Conservation (phyloP, 371 early-diverging fungal genomes). For the Mucor irregularis region DNA sequence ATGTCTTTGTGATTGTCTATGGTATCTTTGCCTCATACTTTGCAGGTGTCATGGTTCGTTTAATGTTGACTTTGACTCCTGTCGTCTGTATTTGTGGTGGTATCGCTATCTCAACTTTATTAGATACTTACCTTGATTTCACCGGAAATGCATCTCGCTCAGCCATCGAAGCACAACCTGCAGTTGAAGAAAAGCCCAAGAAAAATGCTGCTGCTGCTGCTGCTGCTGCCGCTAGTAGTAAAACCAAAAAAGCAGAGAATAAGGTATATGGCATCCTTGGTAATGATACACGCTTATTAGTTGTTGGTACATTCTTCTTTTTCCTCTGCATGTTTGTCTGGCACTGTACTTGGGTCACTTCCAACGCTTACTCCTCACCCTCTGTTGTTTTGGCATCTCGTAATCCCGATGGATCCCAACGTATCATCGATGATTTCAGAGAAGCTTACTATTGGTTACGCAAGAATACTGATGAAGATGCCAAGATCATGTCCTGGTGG, state of each 20-base stretch:
- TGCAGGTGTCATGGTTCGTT: slow-evolving; percentile 99
- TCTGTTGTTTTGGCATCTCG: slow-evolving; percentile 97
- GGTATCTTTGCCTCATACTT: slow-evolving; percentile 95
- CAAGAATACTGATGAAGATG: slow-evolving; percentile 90
- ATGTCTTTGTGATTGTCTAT: slow-evolving; percentile 96
- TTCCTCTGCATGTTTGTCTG: slow-evolving; percentile 83
- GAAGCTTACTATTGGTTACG: slow-evolving; percentile 99
- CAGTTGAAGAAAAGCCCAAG: slow-evolving; percentile 2
- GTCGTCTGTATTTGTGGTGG: slow-evolving; percentile 95
- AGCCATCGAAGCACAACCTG: no score
- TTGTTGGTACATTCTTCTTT: slow-evolving; percentile 58
- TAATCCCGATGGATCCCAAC: slow-evolving; percentile 80
- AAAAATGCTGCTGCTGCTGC: no score
- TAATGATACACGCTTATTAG: slow-evolving; percentile 47
- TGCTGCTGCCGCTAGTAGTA: no score
- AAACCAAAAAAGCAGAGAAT: slow-evolving; percentile 13
- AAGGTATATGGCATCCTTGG: slow-evolving; percentile 38
- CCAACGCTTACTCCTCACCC: slow-evolving; percentile 96
- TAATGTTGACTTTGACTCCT: slow-evolving; percentile 97
- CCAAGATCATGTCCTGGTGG: slow-evolving; percentile 99
- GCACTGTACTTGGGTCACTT: slow-evolving; percentile 99
- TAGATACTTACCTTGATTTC: slow-evolving; percentile 76
- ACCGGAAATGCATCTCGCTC: no score
- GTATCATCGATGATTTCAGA: slow-evolving; percentile 99
- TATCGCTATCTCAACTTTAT: slow-evolving; percentile 83